Base-by-base conservation (phyloP, 75 land plant species). In the Sequoiadendron giganteum region DNA sequence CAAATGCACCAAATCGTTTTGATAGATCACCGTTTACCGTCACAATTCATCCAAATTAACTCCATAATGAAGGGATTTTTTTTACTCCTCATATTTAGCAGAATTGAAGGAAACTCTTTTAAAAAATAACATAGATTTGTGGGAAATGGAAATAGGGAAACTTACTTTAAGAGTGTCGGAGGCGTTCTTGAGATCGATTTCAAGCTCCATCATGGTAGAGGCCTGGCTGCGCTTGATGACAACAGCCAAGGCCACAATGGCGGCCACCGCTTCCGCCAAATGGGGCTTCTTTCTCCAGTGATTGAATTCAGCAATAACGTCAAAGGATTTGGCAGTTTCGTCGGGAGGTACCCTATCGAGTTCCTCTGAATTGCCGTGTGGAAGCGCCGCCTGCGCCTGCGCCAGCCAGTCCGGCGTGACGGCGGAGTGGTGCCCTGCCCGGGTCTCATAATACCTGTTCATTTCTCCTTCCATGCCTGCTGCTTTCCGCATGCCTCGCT, bases 171-270 rank as follows among this genome's bases (percentile, higher is more conserved):
- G 96, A 9, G 93, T 89, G 34, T 96, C 96, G 8, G 98, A 93
- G 3, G 99, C 99, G 82, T 96, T 94, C 86, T 94, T 96, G 76
- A 97, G 96, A 90, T 97, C 99, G 76, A 94, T 93, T 84, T 96
- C 99, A 0, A 96, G 95, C 87, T 97, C 99, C 97, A 97, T 97
- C 98, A 97, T 96, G 79, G 99, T 97, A 18, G 95, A 90, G 39
- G 98, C 99, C 90, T 94, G 86, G 85, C 98, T 97, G 28, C 89
- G 89, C 86, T 94, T 79, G 49, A 96, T 97, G 10, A 96, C 95
- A 14, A 98, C 89, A n/a, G 98, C 93, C 72, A 97, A 85, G 1
- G 99, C 99, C 90, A 93, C 93, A 52, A 97, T 97, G 19, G 98
- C 98, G 5, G 97, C 99, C 72, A 97, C 99, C 4, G 99, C 98